Percentiles rank a stretch among this genome's conserved stretches.
Evolutionary conservation across 169 alveolate species (phyloP).

Genomic region (Plasmodium billcollinsi): DNA sequence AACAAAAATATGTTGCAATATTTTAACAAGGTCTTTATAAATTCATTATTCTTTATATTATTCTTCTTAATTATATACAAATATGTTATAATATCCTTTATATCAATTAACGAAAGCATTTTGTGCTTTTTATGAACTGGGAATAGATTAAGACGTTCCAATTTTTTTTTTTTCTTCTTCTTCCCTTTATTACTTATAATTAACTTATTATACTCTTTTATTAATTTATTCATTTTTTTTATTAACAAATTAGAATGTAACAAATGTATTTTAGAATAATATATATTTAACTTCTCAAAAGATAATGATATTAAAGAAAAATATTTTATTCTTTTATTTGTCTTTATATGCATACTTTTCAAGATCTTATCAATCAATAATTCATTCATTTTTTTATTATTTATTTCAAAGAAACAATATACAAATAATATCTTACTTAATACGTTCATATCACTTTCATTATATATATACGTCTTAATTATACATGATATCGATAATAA

Average conservation of each 20-base stretch:
- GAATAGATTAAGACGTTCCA: constrained; percentile 43
- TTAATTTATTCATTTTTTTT: constrained; percentile 28
- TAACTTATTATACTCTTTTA: constrained; percentile 4
- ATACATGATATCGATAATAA: constrained; percentile 11
- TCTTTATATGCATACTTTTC: constrained; percentile 27
- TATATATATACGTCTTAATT: constrained; percentile 19
- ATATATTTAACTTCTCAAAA: constrained; percentile 36
- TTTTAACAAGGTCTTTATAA: constrained; percentile 12
- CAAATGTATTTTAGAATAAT: constrained; percentile 14
- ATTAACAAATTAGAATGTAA: constrained; percentile 28
- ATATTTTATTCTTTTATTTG: constrained; percentile 39
- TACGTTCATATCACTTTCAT: constrained; percentile 26
- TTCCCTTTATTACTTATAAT: neutral
- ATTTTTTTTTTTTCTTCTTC: constrained; percentile 33
- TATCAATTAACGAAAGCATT: constrained; percentile 11
- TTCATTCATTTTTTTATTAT: constrained; percentile 17
- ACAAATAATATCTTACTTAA: constrained; percentile 42
- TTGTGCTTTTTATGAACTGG: constrained; percentile 21
- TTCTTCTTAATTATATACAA: constrained; percentile 38
- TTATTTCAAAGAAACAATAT: constrained; percentile 19
- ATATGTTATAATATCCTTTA: constrained; percentile 52
- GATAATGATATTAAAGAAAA: constrained; percentile 50
- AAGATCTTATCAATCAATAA: constrained; percentile 29
- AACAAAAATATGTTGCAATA: constrained; percentile 14
- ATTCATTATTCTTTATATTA: constrained; percentile 39